Evolutionary conservation across 1,139 yeast species (phyloP).

Genomic region (Protomyces arabidopsidicola): DNA sequence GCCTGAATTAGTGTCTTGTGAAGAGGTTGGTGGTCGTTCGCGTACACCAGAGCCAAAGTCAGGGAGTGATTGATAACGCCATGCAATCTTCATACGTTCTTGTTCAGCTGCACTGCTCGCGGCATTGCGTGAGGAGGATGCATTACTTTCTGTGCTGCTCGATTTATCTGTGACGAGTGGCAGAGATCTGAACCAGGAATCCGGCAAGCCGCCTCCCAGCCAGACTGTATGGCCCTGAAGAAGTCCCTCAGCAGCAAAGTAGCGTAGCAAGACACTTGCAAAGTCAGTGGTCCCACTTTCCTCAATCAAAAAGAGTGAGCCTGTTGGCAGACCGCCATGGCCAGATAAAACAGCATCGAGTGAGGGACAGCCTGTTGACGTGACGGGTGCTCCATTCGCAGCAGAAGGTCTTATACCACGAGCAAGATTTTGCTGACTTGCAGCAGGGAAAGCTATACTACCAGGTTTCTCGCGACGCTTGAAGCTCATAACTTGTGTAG

Average conservation of each 20-base stretch:
- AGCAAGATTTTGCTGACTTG: neutral
- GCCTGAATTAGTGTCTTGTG: constrained; percentile 10
- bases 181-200: constrained; percentile 62
- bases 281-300: constrained; percentile 91
- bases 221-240: constrained; percentile 49
- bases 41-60: constrained; percentile 36
- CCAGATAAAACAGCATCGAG: constrained; percentile 61
- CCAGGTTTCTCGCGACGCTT: constrained; percentile 17
- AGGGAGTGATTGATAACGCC: constrained; percentile 67
- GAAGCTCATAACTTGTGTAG: constrained; percentile 6
- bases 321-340: constrained; percentile 84
- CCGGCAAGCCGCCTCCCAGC: constrained; percentile 60
- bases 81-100: constrained; percentile 69
- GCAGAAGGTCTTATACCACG: constrained; percentile 29
- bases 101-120: neutral
- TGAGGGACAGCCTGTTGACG: constrained; percentile 29
- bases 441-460: neutral
- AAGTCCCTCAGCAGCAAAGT: constrained; percentile 76
- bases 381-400: constrained; percentile 27
- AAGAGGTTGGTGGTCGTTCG: neutral
- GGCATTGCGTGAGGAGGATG: constrained; percentile 50
- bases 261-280: constrained; percentile 63
- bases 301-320: constrained; percentile 63
- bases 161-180: constrained; percentile 52
- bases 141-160: constrained; percentile 49